These are phyloP conservation scores for Fusarium heterosporum DNA, from an alignment of 2,329 filamentous ascomycete genomes.

Conservation along the genomic window DNA sequence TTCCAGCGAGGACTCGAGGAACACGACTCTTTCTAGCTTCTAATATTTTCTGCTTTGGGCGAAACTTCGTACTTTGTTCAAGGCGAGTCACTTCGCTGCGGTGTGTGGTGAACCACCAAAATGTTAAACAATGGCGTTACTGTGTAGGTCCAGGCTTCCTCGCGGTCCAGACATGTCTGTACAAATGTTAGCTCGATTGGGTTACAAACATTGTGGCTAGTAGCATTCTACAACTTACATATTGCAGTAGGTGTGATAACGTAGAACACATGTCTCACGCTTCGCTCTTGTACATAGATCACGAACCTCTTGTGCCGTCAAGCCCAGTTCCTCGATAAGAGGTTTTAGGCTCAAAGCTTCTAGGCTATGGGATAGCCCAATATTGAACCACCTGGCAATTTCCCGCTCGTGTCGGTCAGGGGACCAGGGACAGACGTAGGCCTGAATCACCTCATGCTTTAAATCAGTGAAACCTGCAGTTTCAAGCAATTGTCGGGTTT, in stretches of 20 bases:
- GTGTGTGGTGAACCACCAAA: conserved; percentile 1
- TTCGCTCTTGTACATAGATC: conserved; percentile 72
- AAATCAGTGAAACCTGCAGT: conserved; percentile 84
- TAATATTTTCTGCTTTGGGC: not conserved
- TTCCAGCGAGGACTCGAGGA: conserved; percentile 5
- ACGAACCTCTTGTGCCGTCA: conserved; percentile 69
- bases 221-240: conserved; percentile 70
- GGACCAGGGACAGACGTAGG: conserved; percentile 82
- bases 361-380: conserved; percentile 78
- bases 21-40: not conserved
- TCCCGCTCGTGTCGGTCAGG: conserved; percentile 72
- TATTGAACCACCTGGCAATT: conserved; percentile 85
- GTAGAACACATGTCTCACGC: conserved; percentile 75
- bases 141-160: conserved; percentile 42
- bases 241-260: conserved; percentile 78
- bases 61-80: conserved; percentile 1
- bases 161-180: conserved; percentile 46
- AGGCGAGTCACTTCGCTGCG: conserved; percentile 6
- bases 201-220: not conserved
- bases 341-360: conserved; percentile 80
- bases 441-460: conserved; percentile 72
- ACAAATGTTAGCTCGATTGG: conserved; percentile 4
- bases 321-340: conserved; percentile 66
- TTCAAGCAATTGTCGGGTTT: conserved; percentile 70
- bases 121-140: conserved; percentile 25